Base-by-base conservation (phyloP, 306 rosid genomes). In the Trichosanthes cucumerina region DNA sequence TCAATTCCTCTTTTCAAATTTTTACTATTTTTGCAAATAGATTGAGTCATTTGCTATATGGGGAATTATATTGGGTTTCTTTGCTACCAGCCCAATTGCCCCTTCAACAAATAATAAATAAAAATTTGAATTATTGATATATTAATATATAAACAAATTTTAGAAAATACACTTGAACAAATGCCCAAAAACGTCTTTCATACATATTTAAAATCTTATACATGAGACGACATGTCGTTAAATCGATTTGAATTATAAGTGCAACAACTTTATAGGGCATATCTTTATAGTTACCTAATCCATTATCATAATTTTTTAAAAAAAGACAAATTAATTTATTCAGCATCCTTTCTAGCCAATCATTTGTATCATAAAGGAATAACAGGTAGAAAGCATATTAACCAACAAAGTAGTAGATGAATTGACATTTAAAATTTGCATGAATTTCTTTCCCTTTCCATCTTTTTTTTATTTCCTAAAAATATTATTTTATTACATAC, bases 381-480 rank as follows among this genome's bases (percentile, higher is more conserved):
- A 85, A 89, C 83, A 85, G 88, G 86, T 91, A 77, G 85, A 84
- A 86, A 83, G 88, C 86, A 87, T 86, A 86, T 82, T 82, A 88
- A 86, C 81, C 84, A 89, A 86, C 79, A 82, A 63, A 82, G 87
- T 79, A 73, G 87, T 41, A 68, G 73, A 65, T 68, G 53, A 68
- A 68, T 10, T 41, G 16, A 65, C 73, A 13, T 64, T 34, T 64
- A 7, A 68, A 68, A 68, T 23, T 39, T 68, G 1, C 43, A 13
- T 15, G 6, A 28, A 31, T 31, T 15, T 31, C 1, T 31, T 5
- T 0, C n/a, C 39, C 9, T 60, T 28, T 28, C 60, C 2, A 9
- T 12, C 3, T 28, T 12, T 23, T 23, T 23, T 58, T 24, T 28
- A 28, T 28, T 10, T 1, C 12, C 56, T 5, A 50, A 50, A 16